phyloP scores from a whole-genome alignment of 169 alveolate genomes.

The Cryptosporidium felis region DNA sequence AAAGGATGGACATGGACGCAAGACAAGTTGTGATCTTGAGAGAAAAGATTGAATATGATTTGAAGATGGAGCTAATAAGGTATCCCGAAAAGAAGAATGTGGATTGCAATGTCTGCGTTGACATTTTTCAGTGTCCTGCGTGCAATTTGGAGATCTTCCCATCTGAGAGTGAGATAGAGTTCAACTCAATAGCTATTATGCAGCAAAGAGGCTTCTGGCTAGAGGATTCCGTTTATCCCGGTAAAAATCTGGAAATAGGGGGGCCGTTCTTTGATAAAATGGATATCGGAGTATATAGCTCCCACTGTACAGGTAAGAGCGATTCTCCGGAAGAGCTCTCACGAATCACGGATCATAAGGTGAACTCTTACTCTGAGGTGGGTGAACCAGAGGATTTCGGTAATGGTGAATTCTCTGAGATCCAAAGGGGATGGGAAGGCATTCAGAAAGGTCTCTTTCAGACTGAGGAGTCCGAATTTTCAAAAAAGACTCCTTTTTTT shows the following conservation, averaged over 20 bases:
- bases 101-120: conserved; percentile 23
- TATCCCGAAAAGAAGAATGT: not conserved
- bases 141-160: conserved; percentile 65
- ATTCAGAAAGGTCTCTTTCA: no score
- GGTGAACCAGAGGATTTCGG: no score
- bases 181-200: conserved; percentile 15
- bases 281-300: not conserved
- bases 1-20: conserved; percentile 41
- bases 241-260: not conserved
- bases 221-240: conserved; percentile 3
- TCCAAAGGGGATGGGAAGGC: no score
- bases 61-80: not conserved
- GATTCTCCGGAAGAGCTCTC: no score
- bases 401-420: no score
- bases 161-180: conserved; percentile 26
- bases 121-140: conserved; percentile 45
- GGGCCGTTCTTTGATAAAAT: conserved; percentile 26
- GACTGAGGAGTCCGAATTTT: no score
- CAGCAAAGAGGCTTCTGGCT: conserved; percentile 20
- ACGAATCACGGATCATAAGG: no score
- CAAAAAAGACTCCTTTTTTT: no score
- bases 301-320: no score
- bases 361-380: no score
- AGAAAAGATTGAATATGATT: conserved; percentile 25
- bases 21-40: conserved; percentile 59